These are phyloP conservation scores for Pyrus betulifolia DNA, from an alignment of 306 rosid species.

Conservation along the genomic window DNA sequence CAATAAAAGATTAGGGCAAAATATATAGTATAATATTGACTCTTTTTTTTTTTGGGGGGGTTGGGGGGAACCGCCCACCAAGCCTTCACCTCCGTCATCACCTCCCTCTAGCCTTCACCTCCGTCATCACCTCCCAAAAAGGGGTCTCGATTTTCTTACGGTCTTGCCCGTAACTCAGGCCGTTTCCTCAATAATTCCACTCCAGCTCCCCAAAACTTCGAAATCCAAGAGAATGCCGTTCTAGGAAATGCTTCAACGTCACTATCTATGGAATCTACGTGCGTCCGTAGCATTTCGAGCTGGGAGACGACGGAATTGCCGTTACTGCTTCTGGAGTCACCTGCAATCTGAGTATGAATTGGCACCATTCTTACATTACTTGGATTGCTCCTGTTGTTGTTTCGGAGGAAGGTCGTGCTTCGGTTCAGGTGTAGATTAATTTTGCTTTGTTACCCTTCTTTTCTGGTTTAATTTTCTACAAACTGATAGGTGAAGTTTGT, in stretches of 20 bases:
- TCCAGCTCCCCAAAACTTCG: slow-evolving; percentile 51
- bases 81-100: no score
- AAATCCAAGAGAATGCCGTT: slow-evolving; percentile 52
- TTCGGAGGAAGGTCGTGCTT: slow-evolving; percentile 59
- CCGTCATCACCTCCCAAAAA: slow-evolving; percentile 50
- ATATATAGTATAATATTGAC: no score
- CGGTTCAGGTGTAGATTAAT: slow-evolving; percentile 54
- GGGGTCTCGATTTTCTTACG: slow-evolving; percentile 70
- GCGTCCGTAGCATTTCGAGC: slow-evolving; percentile 47
- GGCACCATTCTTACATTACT: slow-evolving; percentile 64
- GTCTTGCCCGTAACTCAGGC: slow-evolving; percentile 32
- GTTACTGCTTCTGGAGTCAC: slow-evolving; percentile 58
- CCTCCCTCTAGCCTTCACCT: slow-evolving; percentile 36
- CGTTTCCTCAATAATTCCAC: slow-evolving; percentile 32
- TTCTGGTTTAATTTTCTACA: background rate
- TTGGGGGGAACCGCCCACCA: no score
- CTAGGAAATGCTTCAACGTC: slow-evolving; percentile 60
- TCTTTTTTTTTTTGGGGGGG: no score
- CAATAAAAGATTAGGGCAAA: no score
- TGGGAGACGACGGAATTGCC: slow-evolving; percentile 48
- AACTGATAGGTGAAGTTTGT: background rate
- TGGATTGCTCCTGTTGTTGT: slow-evolving; percentile 66
- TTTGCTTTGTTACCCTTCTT: background rate
- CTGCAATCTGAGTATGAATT: slow-evolving; percentile 71
- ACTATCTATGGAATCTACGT: slow-evolving; percentile 57